Percentiles rank a stretch among this genome's conserved stretches.
Conservation (phyloP, 176 grass and related monocot species). For the Triticum turgidum region DNA sequence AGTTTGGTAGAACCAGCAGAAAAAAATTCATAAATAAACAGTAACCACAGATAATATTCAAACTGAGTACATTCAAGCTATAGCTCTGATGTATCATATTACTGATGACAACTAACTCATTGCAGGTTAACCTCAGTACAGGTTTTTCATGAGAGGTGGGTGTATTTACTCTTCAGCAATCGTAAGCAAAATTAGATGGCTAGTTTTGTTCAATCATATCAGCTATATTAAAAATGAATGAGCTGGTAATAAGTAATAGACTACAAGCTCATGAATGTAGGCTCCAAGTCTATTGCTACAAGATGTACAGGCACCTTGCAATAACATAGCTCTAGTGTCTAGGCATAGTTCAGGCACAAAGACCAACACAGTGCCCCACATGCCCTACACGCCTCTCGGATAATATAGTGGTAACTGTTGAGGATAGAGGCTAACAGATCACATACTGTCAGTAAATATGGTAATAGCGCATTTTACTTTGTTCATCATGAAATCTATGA, state of each 20-base stretch:
- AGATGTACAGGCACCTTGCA: not conserved
- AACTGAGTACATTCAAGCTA: not conserved
- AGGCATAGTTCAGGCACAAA: conserved; percentile 20
- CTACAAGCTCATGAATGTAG: conserved; percentile 1
- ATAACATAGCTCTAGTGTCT: not conserved
- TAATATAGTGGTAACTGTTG: not conserved
- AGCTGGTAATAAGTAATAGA: not conserved
- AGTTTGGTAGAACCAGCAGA: not conserved
- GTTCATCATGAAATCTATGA: not conserved
- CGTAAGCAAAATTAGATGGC: not conserved
- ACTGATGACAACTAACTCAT: not conserved
- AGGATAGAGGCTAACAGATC: not conserved
- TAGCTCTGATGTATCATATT: conserved; percentile 1
- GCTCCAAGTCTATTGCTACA: not conserved
- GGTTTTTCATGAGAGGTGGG: not conserved
- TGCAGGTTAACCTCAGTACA: not conserved
- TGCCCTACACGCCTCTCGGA: not conserved
- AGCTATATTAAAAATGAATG: not conserved
- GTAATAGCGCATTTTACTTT: not conserved
- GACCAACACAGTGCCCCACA: not conserved
- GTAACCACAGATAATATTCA: not conserved
- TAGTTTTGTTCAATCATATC: not conserved
- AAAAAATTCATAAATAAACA: not conserved
- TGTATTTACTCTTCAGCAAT: not conserved
- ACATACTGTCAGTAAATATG: not conserved